These are phyloP conservation scores for Larix kaempferi DNA, from an alignment of 75 land plant genomes.

Conservation along the genomic window DNA sequence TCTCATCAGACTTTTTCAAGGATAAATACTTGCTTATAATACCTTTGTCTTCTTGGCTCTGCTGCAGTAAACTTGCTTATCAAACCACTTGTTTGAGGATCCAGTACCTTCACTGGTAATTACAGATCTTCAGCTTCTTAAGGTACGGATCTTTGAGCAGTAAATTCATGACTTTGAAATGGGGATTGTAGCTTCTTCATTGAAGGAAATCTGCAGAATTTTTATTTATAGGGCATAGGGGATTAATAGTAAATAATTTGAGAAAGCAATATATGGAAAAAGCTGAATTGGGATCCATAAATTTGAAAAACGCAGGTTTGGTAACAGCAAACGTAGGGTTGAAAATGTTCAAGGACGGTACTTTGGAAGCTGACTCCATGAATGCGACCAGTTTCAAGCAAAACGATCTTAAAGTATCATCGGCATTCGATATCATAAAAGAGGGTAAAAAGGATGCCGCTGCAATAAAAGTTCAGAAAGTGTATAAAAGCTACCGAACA, in stretches of 20 bases:
- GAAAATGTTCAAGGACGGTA: background rate
- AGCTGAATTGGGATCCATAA: slow-evolving; percentile 2
- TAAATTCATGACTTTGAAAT: background rate
- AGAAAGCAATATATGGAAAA: slow-evolving; percentile 1
- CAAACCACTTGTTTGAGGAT: too few species aligned
- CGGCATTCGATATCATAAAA: background rate
- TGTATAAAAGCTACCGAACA: slow-evolving; percentile 82
- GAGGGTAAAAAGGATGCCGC: slow-evolving; percentile 36
- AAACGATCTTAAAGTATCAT: background rate
- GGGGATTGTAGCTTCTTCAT: slow-evolving; percentile 2
- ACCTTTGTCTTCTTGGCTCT: background rate
- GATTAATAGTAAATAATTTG: background rate
- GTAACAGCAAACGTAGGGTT: background rate
- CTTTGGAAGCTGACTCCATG: background rate
- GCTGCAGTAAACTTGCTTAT: background rate
- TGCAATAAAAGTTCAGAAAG: slow-evolving; percentile 67
- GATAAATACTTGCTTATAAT: background rate
- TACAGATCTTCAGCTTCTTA: too few species aligned
- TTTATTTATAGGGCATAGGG: too few species aligned
- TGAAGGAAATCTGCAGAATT: background rate
- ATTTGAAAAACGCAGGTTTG: background rate
- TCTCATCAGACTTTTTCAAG: background rate
- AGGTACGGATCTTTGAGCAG: background rate
- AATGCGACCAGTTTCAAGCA: background rate
- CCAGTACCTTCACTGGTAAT: too few species aligned